Conservation (phyloP, 345 rosid genomes). For the Tarenaya hassleriana region DNA sequence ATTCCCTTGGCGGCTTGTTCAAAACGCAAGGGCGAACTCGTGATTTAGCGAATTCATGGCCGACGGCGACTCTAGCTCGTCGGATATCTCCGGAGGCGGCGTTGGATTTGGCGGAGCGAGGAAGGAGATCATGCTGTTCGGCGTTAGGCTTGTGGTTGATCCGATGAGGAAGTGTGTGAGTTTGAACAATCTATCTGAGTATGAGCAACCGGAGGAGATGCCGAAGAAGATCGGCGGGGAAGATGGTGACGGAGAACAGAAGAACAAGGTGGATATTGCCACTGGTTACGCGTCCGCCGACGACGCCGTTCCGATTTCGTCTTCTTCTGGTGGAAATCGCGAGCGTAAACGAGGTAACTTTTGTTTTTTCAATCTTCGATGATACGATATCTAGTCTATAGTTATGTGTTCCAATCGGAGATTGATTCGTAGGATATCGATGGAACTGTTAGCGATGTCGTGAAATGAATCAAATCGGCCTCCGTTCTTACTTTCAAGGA, state of each 20-base stretch:
- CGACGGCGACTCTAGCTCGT: conserved; percentile 17
- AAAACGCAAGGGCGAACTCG: conserved; percentile 17
- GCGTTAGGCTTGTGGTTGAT: conserved; percentile 85
- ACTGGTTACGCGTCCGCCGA: conserved; percentile 78
- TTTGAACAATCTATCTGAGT: conserved; percentile 74
- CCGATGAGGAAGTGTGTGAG: conserved; percentile 90
- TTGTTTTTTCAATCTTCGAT: not conserved
- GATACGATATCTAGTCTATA: not conserved
- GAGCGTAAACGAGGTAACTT: conserved; percentile 82
- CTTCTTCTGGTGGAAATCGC: conserved; percentile 38
- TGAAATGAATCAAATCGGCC: too few relatives aligned
- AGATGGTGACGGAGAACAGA: conserved; percentile 23
- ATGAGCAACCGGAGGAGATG: conserved; percentile 43
- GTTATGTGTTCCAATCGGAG: not conserved
- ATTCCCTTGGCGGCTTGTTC: conserved; percentile 12
- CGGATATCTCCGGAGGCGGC: conserved; percentile 27
- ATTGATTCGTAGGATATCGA: conserved; percentile 10
- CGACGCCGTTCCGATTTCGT: conserved; percentile 45
- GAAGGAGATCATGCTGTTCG: conserved; percentile 81
- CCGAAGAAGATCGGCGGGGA: conserved; percentile 9
- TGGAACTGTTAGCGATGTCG: not conserved
- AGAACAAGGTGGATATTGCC: conserved; percentile 25
- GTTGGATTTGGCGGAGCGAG: conserved; percentile 16
- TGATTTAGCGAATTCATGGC: conserved; percentile 12
- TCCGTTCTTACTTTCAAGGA: not conserved